Evolutionary conservation across 139 green algal species (phyloP).

Genomic region (Chlorella sp.): DNA sequence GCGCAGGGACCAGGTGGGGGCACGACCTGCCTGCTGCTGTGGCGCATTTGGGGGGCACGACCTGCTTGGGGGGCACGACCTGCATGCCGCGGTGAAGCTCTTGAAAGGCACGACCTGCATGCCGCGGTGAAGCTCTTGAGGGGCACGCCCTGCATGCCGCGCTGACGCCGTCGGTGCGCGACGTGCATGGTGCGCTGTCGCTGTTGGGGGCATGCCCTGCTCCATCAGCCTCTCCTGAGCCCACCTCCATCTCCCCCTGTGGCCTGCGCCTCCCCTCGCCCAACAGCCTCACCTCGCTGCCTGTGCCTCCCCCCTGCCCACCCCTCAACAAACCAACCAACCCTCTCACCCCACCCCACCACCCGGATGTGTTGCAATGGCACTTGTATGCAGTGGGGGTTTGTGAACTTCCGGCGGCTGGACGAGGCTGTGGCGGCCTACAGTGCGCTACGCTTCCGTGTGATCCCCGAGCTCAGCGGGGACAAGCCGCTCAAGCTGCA

Average conservation of each 20-base stretch:
- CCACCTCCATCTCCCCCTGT: too few relatives aligned
- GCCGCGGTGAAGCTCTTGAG: too few relatives aligned
- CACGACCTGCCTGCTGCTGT: not conserved
- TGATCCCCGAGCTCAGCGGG: not conserved
- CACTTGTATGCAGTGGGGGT: not conserved
- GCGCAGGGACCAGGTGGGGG: not conserved
- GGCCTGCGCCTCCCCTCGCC: too few relatives aligned
- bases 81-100: too few relatives aligned
- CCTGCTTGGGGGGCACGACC: too few relatives aligned
- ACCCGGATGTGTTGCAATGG: not conserved
- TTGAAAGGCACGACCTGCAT: too few relatives aligned
- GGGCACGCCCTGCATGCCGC: not conserved
- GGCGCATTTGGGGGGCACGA: too few relatives aligned
- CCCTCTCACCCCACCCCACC: too few relatives aligned
- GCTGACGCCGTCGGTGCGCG: too few relatives aligned
- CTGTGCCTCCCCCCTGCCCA: not conserved
- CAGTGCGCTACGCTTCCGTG: not conserved
- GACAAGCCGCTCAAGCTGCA: not conserved
- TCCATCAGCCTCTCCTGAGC: too few relatives aligned
- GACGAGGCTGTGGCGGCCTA: not conserved
- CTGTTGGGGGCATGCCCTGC: too few relatives aligned
- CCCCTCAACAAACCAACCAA: not conserved
- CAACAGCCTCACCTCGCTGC: too few relatives aligned
- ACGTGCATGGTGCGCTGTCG: not conserved
- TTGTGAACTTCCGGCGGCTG: not conserved